Conservation (phyloP, 805 yeast species). For the Saccharomyces eubayanus region DNA sequence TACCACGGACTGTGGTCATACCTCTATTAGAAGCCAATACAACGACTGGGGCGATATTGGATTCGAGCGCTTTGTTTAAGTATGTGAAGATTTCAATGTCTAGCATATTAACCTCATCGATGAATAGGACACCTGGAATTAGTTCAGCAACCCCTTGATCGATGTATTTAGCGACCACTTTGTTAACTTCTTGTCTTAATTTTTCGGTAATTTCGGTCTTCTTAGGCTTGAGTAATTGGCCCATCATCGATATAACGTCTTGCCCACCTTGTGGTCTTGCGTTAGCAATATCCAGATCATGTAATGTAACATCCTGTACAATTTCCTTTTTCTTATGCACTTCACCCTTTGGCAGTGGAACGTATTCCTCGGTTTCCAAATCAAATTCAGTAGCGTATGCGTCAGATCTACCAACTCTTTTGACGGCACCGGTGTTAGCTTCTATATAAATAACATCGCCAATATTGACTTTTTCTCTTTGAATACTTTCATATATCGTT, state of each 20-base stretch:
- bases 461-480: constrained; percentile 85
- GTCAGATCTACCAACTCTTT: constrained; percentile 96
- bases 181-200: constrained; percentile 85
- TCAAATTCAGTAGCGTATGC: constrained; percentile 98
- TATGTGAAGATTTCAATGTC: constrained; percentile 96
- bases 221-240: constrained; percentile 89
- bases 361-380: constrained; percentile 96
- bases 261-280: constrained; percentile 97
- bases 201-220: constrained; percentile 97
- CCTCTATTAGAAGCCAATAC: constrained; percentile 96
- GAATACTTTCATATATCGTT: constrained; percentile 84
- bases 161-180: constrained; percentile 90
- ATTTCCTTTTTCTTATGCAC: constrained; percentile 97
- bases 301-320: constrained; percentile 93
- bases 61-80: constrained; percentile 87
- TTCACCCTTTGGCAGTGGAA: constrained; percentile 97
- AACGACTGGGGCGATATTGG: constrained; percentile 87
- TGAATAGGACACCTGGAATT: constrained; percentile 94
- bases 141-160: constrained; percentile 98
- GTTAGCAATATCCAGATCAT: constrained; percentile 93
- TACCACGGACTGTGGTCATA: constrained; percentile 82
- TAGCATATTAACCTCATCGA: constrained; percentile 97
- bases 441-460: constrained; percentile 98
- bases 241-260: constrained; percentile 92
- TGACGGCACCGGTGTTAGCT: constrained; percentile 94